A percentile compares a stretch with the other conserved stretches of the same genome.
These are phyloP conservation scores for Elsinoe australis DNA, from an alignment of 2,329 filamentous ascomycete genomes.

Conservation along the genomic window DNA sequence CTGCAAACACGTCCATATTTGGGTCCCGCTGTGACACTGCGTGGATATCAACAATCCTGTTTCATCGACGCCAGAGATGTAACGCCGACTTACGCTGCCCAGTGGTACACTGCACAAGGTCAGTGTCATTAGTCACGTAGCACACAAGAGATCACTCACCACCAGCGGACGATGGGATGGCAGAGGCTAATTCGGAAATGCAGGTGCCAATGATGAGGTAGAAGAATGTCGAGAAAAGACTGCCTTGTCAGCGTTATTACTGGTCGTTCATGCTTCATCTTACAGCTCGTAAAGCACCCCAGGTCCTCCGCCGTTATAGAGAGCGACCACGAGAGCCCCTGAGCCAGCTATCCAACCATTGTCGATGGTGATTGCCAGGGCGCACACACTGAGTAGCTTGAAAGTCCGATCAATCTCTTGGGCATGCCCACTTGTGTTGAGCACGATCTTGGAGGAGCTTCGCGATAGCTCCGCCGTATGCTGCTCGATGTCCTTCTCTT, in stretches of 20 bases:
- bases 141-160: slow-evolving; percentile 26
- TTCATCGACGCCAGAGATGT: too few species aligned
- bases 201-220: slow-evolving; percentile 54
- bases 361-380: slow-evolving; percentile 37
- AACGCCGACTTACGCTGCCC: slow-evolving; percentile 46
- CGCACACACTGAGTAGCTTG: slow-evolving; percentile 37
- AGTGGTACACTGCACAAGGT: slow-evolving; percentile 47
- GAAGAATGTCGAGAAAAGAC: slow-evolving; percentile 40
- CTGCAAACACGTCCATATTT: slow-evolving; percentile 47
- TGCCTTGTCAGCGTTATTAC: not conserved
- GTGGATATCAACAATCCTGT: too few species aligned
- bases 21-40: slow-evolving; percentile 45
- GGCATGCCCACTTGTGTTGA: slow-evolving; percentile 39
- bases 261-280: not conserved
- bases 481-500: too few species aligned
- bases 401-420: slow-evolving; percentile 37
- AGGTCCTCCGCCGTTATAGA: slow-evolving; percentile 55
- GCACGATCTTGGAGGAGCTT: not conserved
- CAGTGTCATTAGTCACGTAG: not conserved
- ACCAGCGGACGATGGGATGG: slow-evolving; percentile 54
- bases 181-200: slow-evolving; percentile 53
- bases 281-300: slow-evolving; percentile 56
- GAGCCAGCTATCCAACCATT: slow-evolving; percentile 42
- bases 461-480: not conserved
- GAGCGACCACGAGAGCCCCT: slow-evolving; percentile 38